Conservation (phyloP, 352 stramenopile genomes). For the Blastocystis sp. region DNA sequence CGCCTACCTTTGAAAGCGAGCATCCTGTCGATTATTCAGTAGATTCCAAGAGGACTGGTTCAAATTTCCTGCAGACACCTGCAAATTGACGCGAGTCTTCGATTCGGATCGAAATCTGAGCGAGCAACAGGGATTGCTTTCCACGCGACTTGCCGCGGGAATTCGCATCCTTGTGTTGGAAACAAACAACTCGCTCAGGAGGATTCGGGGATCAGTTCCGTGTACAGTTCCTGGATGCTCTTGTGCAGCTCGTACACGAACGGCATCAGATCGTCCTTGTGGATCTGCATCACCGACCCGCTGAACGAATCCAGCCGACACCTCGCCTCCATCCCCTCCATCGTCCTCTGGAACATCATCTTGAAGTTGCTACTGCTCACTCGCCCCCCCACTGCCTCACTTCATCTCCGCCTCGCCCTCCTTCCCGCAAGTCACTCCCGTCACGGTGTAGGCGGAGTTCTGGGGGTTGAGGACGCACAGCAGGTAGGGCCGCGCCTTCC, state of each 20-base stretch:
- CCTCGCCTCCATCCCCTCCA: conserved; percentile 34
- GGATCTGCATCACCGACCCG: conserved; percentile 61
- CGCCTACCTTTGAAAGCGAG: conserved; percentile 54
- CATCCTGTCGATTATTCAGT: conserved; percentile 28
- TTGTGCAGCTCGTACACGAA: conserved; percentile 65
- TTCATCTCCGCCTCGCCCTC: conserved; percentile 60
- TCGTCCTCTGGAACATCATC: conserved; percentile 42
- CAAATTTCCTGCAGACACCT: too few relatives aligned
- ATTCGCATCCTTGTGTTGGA: neutral
- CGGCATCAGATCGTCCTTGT: conserved; percentile 60
- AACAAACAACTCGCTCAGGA: conserved; percentile 13
- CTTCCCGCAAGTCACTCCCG: conserved; percentile 33
- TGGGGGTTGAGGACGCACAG: conserved; percentile 58
- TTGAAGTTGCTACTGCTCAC: conserved; percentile 48
- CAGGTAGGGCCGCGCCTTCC: neutral
- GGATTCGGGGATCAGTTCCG: conserved; percentile 9
- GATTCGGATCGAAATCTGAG: conserved; percentile 3
- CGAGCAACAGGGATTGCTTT: neutral
- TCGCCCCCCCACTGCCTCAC: conserved; percentile 6
- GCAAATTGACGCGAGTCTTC: neutral
- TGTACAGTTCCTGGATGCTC: conserved; percentile 46
- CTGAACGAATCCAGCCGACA: conserved; percentile 65
- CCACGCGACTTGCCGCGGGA: neutral
- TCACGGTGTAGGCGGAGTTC: conserved; percentile 38
- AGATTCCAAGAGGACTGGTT: conserved; percentile 17